A percentile compares a stretch with the other conserved stretches of the same genome.
Conservation (phyloP, 73 alveolate genomes). For the Durusdinium trenchii region DNA sequence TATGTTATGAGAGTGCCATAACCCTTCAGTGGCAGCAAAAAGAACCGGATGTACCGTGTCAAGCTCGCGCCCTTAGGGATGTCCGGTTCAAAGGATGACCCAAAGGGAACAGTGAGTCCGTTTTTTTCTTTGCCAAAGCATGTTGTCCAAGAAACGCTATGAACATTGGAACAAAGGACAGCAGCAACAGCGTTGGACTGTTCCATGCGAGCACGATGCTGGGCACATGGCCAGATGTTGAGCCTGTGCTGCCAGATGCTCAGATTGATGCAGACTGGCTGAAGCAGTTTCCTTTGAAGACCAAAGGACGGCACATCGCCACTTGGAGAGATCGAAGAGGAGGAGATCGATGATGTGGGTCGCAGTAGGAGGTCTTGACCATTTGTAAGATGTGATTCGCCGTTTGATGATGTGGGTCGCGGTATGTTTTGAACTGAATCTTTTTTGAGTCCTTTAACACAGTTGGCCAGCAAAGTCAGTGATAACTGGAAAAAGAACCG, state of each 20-base stretch:
- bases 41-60: too few relatives aligned
- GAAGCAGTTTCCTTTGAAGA: conserved; percentile 52
- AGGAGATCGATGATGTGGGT: background rate
- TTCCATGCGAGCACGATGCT: background rate
- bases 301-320: conserved; percentile 55
- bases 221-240: conserved; percentile 5
- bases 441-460: background rate
- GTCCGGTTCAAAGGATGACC: too few relatives aligned
- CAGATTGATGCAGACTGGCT: conserved; percentile 24
- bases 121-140: background rate
- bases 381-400: background rate
- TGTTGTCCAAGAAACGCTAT: too few relatives aligned
- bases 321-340: background rate
- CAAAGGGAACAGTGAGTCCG: too few relatives aligned
- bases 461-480: too few relatives aligned
- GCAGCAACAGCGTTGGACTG: conserved; percentile 47
- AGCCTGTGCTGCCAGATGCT: background rate
- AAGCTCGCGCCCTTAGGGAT: too few relatives aligned
- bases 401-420: background rate
- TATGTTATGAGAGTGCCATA: too few relatives aligned
- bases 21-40: too few relatives aligned
- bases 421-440: too few relatives aligned
- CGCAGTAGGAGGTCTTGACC: background rate
- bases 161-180: conserved; percentile 86
- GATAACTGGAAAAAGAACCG: too few relatives aligned